A percentile compares a stretch with the other conserved stretches of the same genome.
These are phyloP conservation scores for Chaetoscypha palmicola DNA, from an alignment of 2,329 filamentous ascomycete genomes.

Conservation along the genomic window DNA sequence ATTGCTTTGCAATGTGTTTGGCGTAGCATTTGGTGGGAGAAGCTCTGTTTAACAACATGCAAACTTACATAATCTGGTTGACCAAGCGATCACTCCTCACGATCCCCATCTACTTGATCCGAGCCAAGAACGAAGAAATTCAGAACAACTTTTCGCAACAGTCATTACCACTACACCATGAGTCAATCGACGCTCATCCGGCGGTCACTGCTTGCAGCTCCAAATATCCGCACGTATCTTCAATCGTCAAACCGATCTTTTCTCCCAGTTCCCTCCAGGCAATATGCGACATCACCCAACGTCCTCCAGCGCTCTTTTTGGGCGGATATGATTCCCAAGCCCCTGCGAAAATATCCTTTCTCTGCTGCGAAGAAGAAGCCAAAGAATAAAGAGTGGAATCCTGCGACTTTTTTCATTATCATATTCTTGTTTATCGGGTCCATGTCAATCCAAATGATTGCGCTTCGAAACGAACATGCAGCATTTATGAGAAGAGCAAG, in stretches of 20 bases:
- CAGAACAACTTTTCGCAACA: too few species aligned
- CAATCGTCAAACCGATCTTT: constrained; percentile 10
- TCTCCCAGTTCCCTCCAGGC: constrained; percentile 8
- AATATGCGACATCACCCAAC: constrained; percentile 34
- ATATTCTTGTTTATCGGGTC: constrained; percentile 86
- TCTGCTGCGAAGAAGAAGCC: constrained; percentile 32
- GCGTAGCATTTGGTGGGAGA: too few species aligned
- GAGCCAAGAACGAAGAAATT: too few species aligned
- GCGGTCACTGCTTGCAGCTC: constrained; percentile 21
- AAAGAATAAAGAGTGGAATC: constrained; percentile 64
- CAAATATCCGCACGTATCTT: constrained; percentile 19
- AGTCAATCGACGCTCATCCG: constrained; percentile 19
- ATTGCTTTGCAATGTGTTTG: too few species aligned
- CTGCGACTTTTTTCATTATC: constrained; percentile 73
- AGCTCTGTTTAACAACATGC: too few species aligned
- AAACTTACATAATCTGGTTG: too few species aligned
- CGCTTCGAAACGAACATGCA: constrained; percentile 66
- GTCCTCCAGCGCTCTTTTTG: constrained; percentile 45
- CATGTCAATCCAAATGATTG: constrained; percentile 89
- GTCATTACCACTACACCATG: too few species aligned
- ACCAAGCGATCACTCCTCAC: too few species aligned
- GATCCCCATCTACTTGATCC: too few species aligned
- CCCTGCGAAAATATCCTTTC: constrained; percentile 44
- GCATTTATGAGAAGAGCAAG: constrained; percentile 71
- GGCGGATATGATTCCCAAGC: constrained; percentile 62